Conservation (phyloP, 2,329 filamentous ascomycete species). For the Colletotrichum musicola region DNA sequence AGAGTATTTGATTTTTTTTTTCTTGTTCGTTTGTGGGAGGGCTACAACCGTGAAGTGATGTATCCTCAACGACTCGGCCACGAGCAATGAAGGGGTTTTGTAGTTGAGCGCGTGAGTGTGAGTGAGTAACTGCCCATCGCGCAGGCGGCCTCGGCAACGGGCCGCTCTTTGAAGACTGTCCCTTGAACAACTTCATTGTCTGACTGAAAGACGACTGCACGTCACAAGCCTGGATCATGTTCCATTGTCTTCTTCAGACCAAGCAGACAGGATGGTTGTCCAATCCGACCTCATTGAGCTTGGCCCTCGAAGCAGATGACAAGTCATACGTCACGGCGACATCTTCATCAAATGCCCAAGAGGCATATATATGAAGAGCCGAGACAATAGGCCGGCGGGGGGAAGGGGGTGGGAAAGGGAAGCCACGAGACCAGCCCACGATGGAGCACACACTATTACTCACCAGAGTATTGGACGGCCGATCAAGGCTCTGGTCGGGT, state of each 20-base stretch:
- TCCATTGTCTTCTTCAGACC: slow-evolving; percentile 23
- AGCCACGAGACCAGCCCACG: slow-evolving; percentile 33
- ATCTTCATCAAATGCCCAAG: slow-evolving; percentile 5
- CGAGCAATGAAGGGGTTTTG: slow-evolving; percentile 25
- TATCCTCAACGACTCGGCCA: not conserved
- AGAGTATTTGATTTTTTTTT: not conserved
- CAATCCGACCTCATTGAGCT: slow-evolving; percentile 19
- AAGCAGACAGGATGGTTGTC: slow-evolving; percentile 18
- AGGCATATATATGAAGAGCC: slow-evolving; percentile 33
- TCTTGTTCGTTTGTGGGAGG: not conserved
- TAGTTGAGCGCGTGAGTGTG: slow-evolving; percentile 23
- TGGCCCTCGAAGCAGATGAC: slow-evolving; percentile 28
- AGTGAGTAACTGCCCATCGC: slow-evolving; percentile 29
- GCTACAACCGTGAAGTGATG: not conserved
- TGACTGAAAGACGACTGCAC: slow-evolving; percentile 27
- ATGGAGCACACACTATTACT: slow-evolving; percentile 16
- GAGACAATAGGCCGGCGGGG: slow-evolving; percentile 34
- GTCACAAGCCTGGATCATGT: slow-evolving; percentile 39
- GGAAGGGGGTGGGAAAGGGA: slow-evolving; percentile 18
- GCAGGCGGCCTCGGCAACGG: not conserved
- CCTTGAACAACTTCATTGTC: slow-evolving; percentile 22
- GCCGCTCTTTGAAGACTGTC: no score
- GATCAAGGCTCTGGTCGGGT: slow-evolving; percentile 27
- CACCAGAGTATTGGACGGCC: slow-evolving; percentile 30
- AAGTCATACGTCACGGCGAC: slow-evolving; percentile 27